Evolutionary conservation across 2,329 filamentous ascomycete genomes (phyloP).

Genomic region (Stemphylium vesicarium): DNA sequence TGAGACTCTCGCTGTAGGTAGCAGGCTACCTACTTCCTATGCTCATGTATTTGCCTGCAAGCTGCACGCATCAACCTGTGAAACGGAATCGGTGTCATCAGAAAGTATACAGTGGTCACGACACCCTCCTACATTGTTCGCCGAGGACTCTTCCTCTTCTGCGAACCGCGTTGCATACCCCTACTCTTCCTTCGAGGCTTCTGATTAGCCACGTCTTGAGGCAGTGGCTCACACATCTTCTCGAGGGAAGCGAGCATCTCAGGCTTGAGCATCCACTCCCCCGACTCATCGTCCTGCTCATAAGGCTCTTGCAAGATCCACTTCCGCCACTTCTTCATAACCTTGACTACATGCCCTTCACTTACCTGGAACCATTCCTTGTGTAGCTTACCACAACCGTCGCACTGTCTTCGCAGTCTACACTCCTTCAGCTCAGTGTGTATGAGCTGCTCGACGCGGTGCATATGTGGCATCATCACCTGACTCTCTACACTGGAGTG

Average conservation of each 20-base stretch:
- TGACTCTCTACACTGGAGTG: conserved; percentile 12
- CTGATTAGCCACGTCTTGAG: not conserved
- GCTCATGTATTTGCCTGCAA: too few relatives aligned
- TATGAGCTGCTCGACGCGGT: conserved; percentile 83
- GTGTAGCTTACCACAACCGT: conserved; percentile 77
- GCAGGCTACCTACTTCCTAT: too few relatives aligned
- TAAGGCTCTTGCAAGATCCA: conserved; percentile 21
- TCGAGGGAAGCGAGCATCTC: conserved; percentile 3
- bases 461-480: conserved; percentile 76
- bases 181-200: not conserved
- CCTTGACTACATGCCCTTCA: conserved; percentile 8
- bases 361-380: conserved; percentile 86
- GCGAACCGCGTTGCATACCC: too few relatives aligned
- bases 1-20: too few relatives aligned
- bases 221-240: conserved; percentile 3
- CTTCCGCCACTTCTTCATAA: conserved; percentile 20
- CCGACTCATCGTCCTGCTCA: not conserved
- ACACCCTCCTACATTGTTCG: too few relatives aligned
- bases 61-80: too few relatives aligned
- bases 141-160: too few relatives aligned
- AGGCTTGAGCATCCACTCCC: conserved; percentile 9
- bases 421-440: conserved; percentile 76
- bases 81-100: too few relatives aligned
- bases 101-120: too few relatives aligned
- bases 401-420: conserved; percentile 66